Evolutionary conservation across 2,329 filamentous ascomycete species (phyloP), one percentile per base, ranked within the genome.

Genomic region (Talaromyces piceae): DNA sequence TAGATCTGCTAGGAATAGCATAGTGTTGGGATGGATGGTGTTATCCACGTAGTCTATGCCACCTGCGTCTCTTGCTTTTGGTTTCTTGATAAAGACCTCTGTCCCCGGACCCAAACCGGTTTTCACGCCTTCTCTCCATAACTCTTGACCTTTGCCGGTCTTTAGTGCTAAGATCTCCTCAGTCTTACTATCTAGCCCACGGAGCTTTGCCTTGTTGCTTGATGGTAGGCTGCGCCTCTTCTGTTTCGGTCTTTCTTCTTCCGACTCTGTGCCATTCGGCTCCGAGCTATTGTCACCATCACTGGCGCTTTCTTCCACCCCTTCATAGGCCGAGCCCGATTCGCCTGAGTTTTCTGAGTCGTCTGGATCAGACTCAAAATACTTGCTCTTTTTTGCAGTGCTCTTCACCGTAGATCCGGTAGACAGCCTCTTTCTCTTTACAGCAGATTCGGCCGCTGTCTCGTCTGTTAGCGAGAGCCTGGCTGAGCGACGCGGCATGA

Each of bases 251-350:
- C 61, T 50, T 50, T 57, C 54, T 43, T 59, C 53, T 54, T 61
- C 61, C 26, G 77, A 58, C 81, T 79, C 53, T 83, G 91, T 86
- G 67, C 88, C 89, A 74, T 91, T 87, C 71, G 91, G 87, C 71
- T 89, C 87, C 61, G 85, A 86, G 65, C 88, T 87, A 58, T 83
- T 88, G 25, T 47, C 26, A 71, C 88, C 87, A 67, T 87, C 82
- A 69, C 89, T 46, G 16, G 57, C 53, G 13, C 31, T 37, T 20
- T 18, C 45, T 23, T 54, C 45, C 11, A 31, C 37, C 33, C 57
- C 55, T 20, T 58, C 56, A 50, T 58, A 54, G 39, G 56, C 52
- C n/a, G 68, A 70, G 7, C 70, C 74, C 20, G 51, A 53, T 20
- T 50, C 51, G 12, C 31, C 47, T 28, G 60, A 52, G n/a, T 53